Conservation (phyloP, 257 asterid species). For the Anisodus acutangulus region DNA sequence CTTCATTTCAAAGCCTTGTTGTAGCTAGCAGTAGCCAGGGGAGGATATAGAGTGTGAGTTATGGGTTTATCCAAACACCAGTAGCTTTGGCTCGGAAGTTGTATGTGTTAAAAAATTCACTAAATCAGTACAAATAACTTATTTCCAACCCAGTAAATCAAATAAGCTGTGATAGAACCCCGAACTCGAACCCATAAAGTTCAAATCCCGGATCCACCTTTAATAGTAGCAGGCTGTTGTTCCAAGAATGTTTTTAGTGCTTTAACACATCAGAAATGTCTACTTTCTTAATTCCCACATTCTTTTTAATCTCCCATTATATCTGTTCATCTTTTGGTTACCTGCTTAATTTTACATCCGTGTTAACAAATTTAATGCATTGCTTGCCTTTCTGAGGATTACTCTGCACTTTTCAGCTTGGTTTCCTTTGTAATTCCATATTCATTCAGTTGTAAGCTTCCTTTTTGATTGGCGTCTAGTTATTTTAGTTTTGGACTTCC, state of each 20-base stretch:
- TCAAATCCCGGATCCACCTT: neutral
- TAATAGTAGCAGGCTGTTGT: neutral
- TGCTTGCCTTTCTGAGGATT: neutral
- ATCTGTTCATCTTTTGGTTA: neutral
- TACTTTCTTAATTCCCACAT: neutral
- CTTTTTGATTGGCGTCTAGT: neutral
- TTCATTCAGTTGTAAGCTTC: conserved; percentile 1
- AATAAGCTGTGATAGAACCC: conserved; percentile 1
- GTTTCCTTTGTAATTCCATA: neutral
- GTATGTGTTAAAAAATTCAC: conserved; percentile 8
- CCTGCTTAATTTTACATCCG: conserved; percentile 12
- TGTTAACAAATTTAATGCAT: neutral
- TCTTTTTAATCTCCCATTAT: neutral
- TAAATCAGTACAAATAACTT: neutral
- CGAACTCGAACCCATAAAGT: conserved; percentile 5
- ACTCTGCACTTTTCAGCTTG: neutral
- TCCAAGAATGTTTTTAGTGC: conserved; percentile 1
- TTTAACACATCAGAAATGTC: neutral
- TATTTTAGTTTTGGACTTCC: neutral
- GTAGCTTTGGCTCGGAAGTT: neutral
- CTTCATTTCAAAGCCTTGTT: neutral
- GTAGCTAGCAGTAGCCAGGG: conserved; percentile 5
- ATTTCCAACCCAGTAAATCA: neutral
- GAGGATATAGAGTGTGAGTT: neutral
- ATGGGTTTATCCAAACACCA: neutral